Conservation (phyloP, 495 filamentous ascomycete species). For the Aspergillus bertholletiae region DNA sequence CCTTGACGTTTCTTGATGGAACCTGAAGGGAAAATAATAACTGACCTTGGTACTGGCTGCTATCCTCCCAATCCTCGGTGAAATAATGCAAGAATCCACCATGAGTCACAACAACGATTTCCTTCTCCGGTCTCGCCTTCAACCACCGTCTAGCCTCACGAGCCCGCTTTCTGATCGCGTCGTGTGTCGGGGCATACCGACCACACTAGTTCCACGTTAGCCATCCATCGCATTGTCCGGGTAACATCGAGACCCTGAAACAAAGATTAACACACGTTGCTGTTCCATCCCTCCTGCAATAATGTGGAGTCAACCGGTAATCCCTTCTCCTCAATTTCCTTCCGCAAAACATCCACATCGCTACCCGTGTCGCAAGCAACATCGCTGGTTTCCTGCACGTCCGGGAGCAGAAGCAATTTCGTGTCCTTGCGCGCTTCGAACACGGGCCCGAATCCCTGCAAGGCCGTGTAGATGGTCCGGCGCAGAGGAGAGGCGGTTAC, state of each 20-base stretch:
- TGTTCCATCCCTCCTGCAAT: slow-evolving; percentile 65
- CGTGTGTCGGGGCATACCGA: slow-evolving; percentile 55
- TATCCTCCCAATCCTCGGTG: slow-evolving; percentile 76
- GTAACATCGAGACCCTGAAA: neutral
- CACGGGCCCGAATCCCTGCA: slow-evolving; percentile 62
- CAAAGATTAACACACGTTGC: slow-evolving; percentile 47
- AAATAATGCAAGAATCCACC: slow-evolving; percentile 73
- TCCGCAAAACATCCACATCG: slow-evolving; percentile 46
- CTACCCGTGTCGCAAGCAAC: slow-evolving; percentile 79
- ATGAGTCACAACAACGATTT: slow-evolving; percentile 72
- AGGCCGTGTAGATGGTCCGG: slow-evolving; percentile 78
- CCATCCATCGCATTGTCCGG: neutral
- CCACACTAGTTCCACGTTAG: slow-evolving; percentile 22
- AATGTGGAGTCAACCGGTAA: slow-evolving; percentile 59
- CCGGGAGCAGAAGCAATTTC: slow-evolving; percentile 66
- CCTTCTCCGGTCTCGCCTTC: slow-evolving; percentile 49
- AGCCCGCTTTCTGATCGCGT: slow-evolving; percentile 60
- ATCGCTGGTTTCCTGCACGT: slow-evolving; percentile 75
- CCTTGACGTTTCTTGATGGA: too few relatives aligned
- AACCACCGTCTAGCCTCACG: slow-evolving; percentile 65
- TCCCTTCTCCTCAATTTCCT: slow-evolving; percentile 58
- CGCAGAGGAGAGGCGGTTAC: slow-evolving; percentile 80
- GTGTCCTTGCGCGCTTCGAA: slow-evolving; percentile 44
- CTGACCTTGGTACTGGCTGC: slow-evolving; percentile 51
- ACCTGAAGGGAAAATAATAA: too few relatives aligned